Percentiles rank a stretch among this genome's conserved stretches.
phyloP scores from a whole-genome alignment of 31 red algal species.

The Asparagopsis taxiformis region DNA sequence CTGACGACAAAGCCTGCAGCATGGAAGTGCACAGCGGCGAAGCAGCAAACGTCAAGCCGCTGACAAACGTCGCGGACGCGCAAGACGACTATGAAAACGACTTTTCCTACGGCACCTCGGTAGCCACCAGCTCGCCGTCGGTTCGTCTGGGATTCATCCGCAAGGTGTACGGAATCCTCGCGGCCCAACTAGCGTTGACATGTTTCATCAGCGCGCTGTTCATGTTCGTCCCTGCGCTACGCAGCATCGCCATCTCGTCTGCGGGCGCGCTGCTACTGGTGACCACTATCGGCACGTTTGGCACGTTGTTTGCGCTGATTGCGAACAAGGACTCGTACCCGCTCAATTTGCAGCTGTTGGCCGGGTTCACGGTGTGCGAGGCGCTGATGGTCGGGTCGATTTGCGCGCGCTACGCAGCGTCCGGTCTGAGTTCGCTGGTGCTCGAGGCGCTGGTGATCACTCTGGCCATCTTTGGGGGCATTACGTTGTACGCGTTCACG shows the following conservation, averaged over 20 bases:
- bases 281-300: slow-evolving; percentile 74
- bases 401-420: slow-evolving; percentile 70
- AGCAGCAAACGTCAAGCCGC: no score
- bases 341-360: slow-evolving; percentile 69
- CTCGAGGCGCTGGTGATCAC: slow-evolving; percentile 85
- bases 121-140: slow-evolving; percentile 54
- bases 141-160: slow-evolving; percentile 91
- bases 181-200: slow-evolving; percentile 83
- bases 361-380: slow-evolving; percentile 72
- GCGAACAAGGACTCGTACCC: slow-evolving; percentile 73
- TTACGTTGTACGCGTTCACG: slow-evolving; percentile 86
- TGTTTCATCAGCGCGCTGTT: slow-evolving; percentile 65
- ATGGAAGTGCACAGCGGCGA: no score
- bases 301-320: slow-evolving; percentile 65
- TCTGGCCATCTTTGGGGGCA: slow-evolving; percentile 65
- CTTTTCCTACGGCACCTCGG: slow-evolving; percentile 59
- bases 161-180: slow-evolving; percentile 94
- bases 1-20: no score
- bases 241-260: slow-evolving; percentile 34
- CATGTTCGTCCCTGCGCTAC: slow-evolving; percentile 77
- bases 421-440: slow-evolving; percentile 74
- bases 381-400: slow-evolving; percentile 68
- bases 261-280: slow-evolving; percentile 48
- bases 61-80: no score
- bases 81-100: no score